Percentiles rank a stretch among this genome's conserved stretches.
Conservation (phyloP, 208 protist species). For the Crithidia expoeki region DNA sequence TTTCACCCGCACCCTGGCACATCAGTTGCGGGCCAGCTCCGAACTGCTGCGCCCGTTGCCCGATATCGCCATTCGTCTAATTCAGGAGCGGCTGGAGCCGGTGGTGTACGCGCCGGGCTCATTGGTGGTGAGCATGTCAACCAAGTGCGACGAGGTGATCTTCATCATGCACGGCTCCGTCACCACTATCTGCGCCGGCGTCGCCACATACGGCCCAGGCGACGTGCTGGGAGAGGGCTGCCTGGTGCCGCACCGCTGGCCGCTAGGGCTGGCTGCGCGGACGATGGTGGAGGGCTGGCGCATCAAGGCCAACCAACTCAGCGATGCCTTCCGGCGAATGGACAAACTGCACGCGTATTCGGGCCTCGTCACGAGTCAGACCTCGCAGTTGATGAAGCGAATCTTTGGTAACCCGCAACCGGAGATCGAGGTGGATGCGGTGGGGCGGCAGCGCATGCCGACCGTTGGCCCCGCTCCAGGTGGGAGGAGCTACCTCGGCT, state of each 20-base stretch:
- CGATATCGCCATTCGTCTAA: constrained; percentile 72
- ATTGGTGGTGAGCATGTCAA: constrained; percentile 77
- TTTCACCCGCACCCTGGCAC: constrained; percentile 61
- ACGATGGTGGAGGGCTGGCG: constrained; percentile 91
- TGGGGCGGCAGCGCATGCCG: constrained; percentile 78
- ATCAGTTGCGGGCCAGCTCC: constrained; percentile 64
- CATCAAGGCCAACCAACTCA: constrained; percentile 56
- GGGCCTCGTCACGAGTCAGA: constrained; percentile 64
- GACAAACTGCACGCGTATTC: constrained; percentile 76
- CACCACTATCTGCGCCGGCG: constrained; percentile 60
- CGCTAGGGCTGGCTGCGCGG: constrained; percentile 67
- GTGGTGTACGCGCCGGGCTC: constrained; percentile 75
- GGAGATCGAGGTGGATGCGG: constrained; percentile 62
- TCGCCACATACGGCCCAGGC: constrained; percentile 72
- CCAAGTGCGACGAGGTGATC: constrained; percentile 65
- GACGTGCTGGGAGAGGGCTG: constrained; percentile 79
- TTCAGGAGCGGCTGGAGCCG: constrained; percentile 86
- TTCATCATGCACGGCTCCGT: constrained; percentile 79
- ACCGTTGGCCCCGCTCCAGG: constrained; percentile 59
- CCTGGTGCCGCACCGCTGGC: constrained; percentile 86
- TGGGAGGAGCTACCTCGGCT: constrained; percentile 55
- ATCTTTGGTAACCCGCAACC: constrained; percentile 72
- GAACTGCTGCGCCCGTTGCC: constrained; percentile 64
- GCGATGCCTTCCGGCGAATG: constrained; percentile 66
- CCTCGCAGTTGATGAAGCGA: constrained; percentile 59